phyloP scores from a whole-genome alignment of 2,329 filamentous ascomycete species.

The Aureobasidium zeae region DNA sequence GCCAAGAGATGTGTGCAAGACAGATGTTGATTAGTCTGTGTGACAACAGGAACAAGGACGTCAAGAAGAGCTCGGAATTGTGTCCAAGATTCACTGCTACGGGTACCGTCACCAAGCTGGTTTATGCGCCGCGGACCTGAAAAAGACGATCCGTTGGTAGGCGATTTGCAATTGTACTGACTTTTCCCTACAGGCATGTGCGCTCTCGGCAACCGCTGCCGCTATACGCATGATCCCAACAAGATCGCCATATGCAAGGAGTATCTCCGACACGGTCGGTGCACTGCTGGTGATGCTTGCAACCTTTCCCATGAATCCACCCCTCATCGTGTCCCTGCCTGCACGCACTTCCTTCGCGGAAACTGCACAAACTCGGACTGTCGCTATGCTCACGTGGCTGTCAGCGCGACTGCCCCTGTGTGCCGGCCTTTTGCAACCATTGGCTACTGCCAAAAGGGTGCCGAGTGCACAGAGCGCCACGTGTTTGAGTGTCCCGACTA shows the following conservation, averaged over 20 bases:
- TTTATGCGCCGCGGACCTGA: constrained; percentile 12
- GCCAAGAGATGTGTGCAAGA: constrained; percentile 1
- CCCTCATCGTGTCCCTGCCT: constrained; percentile 75
- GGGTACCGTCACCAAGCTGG: constrained; percentile 34
- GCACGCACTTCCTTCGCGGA: constrained; percentile 81
- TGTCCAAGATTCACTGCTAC: constrained; percentile 53
- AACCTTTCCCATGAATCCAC: constrained; percentile 83
- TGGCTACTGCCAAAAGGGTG: constrained; percentile 81
- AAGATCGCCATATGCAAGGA: constrained; percentile 89
- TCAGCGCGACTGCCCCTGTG: constrained; percentile 66
- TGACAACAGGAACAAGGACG: constrained; percentile 20
- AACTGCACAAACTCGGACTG: constrained; percentile 82
- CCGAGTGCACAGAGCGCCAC: constrained; percentile 69
- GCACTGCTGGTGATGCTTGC: constrained; percentile 67
- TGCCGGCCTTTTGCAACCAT: constrained; percentile 77
- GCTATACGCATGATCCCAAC: constrained; percentile 70
- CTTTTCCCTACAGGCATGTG: constrained; percentile 59
- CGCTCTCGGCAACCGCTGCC: constrained; percentile 68
- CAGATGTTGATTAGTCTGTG: constrained; percentile 8
- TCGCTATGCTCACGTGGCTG: constrained; percentile 74
- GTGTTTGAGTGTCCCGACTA: constrained; percentile 92
- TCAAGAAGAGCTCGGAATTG: constrained; percentile 61
- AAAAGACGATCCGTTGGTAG: constrained; percentile 16
- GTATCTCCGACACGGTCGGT: constrained; percentile 70
- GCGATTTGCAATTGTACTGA: constrained; percentile 6